Evolutionary conservation across 192 early-diverging fungal species (phyloP).

Genomic region (Coemansia sp.): DNA sequence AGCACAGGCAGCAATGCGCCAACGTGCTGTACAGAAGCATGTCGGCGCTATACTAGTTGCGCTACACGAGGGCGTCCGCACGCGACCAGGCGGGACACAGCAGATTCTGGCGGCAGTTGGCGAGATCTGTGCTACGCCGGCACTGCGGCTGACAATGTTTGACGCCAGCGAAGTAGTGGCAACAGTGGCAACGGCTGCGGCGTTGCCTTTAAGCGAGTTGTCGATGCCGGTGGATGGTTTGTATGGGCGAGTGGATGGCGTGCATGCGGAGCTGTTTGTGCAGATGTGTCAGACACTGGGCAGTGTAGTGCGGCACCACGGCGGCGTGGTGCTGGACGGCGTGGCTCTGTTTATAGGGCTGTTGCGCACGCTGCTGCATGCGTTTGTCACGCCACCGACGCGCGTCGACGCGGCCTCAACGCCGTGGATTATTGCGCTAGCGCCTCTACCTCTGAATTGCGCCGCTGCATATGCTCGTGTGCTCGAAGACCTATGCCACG

Average conservation of each 20-base stretch:
- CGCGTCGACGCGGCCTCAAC: conserved; percentile 13
- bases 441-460: conserved; percentile 31
- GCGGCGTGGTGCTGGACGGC: conserved; percentile 22
- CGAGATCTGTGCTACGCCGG: conserved; percentile 28
- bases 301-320: conserved; percentile 29
- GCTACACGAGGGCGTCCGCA: conserved; percentile 16
- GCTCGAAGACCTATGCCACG: conserved; percentile 26
- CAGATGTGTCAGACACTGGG: conserved; percentile 23
- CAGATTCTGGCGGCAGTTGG: conserved; percentile 15
- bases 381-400: conserved; percentile 31
- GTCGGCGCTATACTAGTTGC: conserved; percentile 22
- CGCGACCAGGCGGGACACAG: not conserved
- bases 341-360: conserved; percentile 20
- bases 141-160: conserved; percentile 34
- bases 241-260: too few relatives aligned
- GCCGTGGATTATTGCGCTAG: conserved; percentile 43
- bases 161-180: conserved; percentile 31
- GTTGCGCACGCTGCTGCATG: conserved; percentile 37
- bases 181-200: conserved; percentile 10
- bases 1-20: conserved; percentile 11
- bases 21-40: conserved; percentile 29
- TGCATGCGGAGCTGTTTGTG: conserved; percentile 14
- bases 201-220: conserved; percentile 12
- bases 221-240: not conserved
- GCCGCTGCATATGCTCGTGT: conserved; percentile 43